Percentiles rank a stretch among this genome's conserved stretches.
Conservation (phyloP, 1,139 yeast genomes). For the Scheffersomyces cryptocercus region DNA sequence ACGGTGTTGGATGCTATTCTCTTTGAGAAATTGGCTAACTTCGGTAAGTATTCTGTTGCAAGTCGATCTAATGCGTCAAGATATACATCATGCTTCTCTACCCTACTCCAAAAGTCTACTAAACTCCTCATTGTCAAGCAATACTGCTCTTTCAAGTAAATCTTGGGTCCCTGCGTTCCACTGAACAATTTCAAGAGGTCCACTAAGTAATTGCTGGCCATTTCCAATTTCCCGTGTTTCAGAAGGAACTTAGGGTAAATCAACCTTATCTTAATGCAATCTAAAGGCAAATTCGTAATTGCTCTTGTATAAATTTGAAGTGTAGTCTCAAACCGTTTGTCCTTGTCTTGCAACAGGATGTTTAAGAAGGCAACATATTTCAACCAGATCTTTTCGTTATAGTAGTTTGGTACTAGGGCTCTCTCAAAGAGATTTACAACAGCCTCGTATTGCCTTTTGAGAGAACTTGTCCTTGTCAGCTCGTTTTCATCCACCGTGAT, state of each 20-base stretch:
- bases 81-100: constrained; percentile 3
- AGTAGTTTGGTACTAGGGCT: constrained; percentile 59
- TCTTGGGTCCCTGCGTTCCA: constrained; percentile 16
- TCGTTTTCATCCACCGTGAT: not conserved
- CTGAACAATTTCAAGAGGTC: constrained; percentile 27
- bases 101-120: constrained; percentile 19
- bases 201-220: constrained; percentile 30
- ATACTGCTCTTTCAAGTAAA: constrained; percentile 26
- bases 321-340: constrained; percentile 23
- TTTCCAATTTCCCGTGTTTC: constrained; percentile 18
- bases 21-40: constrained; percentile 1
- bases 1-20: constrained; percentile 2
- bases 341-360: constrained; percentile 9
- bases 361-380: constrained; percentile 50
- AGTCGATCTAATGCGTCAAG: constrained; percentile 13
- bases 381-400: constrained; percentile 55
- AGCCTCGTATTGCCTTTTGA: constrained; percentile 7
- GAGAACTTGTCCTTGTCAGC: not conserved
- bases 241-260: constrained; percentile 40
- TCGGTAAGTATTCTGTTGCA: constrained; percentile 21
- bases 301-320: constrained; percentile 42
- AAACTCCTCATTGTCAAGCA: constrained; percentile 20
- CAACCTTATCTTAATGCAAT: constrained; percentile 36
- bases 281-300: constrained; percentile 46
- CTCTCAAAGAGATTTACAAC: constrained; percentile 55